These are phyloP conservation scores for Aotearoamyces nothofagi DNA, from an alignment of 2,329 filamentous ascomycete species.

Conservation along the genomic window DNA sequence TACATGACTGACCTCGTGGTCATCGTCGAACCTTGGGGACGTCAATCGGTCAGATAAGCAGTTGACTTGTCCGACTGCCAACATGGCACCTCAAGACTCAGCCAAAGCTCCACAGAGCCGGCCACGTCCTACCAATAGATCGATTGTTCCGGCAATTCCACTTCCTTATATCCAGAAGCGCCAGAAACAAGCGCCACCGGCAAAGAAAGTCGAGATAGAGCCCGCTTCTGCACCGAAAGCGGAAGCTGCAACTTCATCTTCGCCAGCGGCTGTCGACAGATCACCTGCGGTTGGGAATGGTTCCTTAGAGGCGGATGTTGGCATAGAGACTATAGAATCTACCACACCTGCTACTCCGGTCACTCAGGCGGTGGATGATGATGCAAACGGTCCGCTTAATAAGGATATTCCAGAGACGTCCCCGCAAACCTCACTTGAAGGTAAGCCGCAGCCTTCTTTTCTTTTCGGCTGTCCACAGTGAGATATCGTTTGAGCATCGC, in stretches of 20 bases:
- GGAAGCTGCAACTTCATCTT: constrained; percentile 4
- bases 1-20: constrained; percentile 19
- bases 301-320: constrained; percentile 4
- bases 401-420: no score
- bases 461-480: no score
- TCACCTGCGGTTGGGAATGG: constrained; percentile 7
- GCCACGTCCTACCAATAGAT: constrained; percentile 11
- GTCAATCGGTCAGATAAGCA: constrained; percentile 11
- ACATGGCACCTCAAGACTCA: constrained; percentile 15
- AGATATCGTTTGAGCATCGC: no score
- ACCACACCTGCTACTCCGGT: constrained; percentile 2
- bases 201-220: constrained; percentile 1
- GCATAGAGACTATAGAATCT: constrained; percentile 3
- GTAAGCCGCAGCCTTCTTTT: no score
- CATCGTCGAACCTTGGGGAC: constrained; percentile 22
- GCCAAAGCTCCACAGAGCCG: constrained; percentile 17
- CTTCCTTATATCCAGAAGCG: constrained; percentile 19
- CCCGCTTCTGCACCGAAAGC: constrained; percentile 3
- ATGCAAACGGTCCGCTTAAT: no score
- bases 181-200: constrained; percentile 10
- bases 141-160: constrained; percentile 18
- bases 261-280: constrained; percentile 5
- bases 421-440: no score
- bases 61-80: constrained; percentile 4
- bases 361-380: no score